A percentile compares a stretch with the other conserved stretches of the same genome.
These are phyloP conservation scores for Cryptosporidium ryanae DNA, from an alignment of 169 alveolate genomes.

Conservation along the genomic window DNA sequence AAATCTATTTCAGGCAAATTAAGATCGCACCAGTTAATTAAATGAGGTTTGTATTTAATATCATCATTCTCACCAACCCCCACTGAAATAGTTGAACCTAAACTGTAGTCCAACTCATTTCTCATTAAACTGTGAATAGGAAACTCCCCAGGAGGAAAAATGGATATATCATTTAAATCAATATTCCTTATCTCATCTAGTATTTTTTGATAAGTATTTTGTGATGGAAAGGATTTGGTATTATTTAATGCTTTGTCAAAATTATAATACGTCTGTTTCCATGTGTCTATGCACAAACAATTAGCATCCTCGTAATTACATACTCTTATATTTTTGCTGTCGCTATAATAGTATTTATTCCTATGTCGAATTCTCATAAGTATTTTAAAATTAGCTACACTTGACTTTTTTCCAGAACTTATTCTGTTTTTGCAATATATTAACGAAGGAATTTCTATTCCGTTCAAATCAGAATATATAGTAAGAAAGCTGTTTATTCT, in stretches of 20 bases:
- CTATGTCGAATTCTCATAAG: slow-evolving; percentile 32
- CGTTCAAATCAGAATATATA: slow-evolving; percentile 63
- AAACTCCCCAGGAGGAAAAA: slow-evolving; percentile 58
- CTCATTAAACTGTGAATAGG: slow-evolving; percentile 46
- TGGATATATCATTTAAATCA: background rate
- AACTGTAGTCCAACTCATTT: slow-evolving; percentile 29
- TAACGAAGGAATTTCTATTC: slow-evolving; percentile 54
- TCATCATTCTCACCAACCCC: background rate
- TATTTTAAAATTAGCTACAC: slow-evolving; percentile 7
- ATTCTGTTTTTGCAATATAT: slow-evolving; percentile 35
- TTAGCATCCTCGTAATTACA: slow-evolving; percentile 30
- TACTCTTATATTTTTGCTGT: slow-evolving; percentile 15
- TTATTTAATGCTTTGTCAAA: background rate
- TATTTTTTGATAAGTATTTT: background rate
- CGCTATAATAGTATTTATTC: slow-evolving; percentile 49
- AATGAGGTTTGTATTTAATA: slow-evolving; percentile 59
- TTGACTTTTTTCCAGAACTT: slow-evolving; percentile 9
- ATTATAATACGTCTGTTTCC: slow-evolving; percentile 47
- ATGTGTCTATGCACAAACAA: slow-evolving; percentile 58
- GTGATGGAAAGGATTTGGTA: background rate
- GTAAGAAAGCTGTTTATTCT: slow-evolving; percentile 66
- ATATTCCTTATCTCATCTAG: background rate
- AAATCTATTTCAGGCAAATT: background rate
- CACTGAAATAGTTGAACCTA: slow-evolving; percentile 6
- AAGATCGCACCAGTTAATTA: slow-evolving; percentile 64